phyloP scores from a whole-genome alignment of 371 early-diverging fungal species.

The Mucor racemosus region DNA sequence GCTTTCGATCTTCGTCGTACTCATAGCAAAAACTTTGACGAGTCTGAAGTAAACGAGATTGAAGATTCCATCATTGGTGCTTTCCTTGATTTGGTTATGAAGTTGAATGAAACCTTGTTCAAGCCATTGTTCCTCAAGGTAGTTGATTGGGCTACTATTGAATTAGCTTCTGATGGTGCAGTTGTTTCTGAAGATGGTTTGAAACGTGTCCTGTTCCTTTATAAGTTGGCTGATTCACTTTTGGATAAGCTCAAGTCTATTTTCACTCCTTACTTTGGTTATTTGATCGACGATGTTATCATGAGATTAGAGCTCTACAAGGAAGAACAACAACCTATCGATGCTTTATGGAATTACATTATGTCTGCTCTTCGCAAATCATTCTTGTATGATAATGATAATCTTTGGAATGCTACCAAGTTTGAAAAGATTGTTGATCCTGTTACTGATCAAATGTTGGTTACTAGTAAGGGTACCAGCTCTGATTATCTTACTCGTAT shows the following conservation, averaged over 20 bases:
- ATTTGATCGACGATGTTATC: slow-evolving; percentile 76
- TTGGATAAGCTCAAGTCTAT: slow-evolving; percentile 83
- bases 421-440: slow-evolving; percentile 76
- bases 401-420: slow-evolving; percentile 73
- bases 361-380: slow-evolving; percentile 68
- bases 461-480: slow-evolving; percentile 48
- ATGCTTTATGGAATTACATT: slow-evolving; percentile 64
- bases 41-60: slow-evolving; percentile 53
- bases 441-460: slow-evolving; percentile 76
- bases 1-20: slow-evolving; percentile 72
- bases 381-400: slow-evolving; percentile 73
- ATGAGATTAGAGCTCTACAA: slow-evolving; percentile 59
- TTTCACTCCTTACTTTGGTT: slow-evolving; percentile 83
- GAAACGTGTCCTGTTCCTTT: slow-evolving; percentile 79
- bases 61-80: slow-evolving; percentile 74
- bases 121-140: slow-evolving; percentile 90
- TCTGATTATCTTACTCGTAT: slow-evolving; percentile 61
- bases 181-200: slow-evolving; percentile 43
- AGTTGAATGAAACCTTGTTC: slow-evolving; percentile 93
- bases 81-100: slow-evolving; percentile 83
- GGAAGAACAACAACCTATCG: slow-evolving; percentile 45
- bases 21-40: slow-evolving; percentile 34
- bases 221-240: slow-evolving; percentile 73
- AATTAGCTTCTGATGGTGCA: slow-evolving; percentile 43
- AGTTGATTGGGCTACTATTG: slow-evolving; percentile 88